Base-by-base conservation (phyloP, 1,284 basidiomycete genomes). In the Hymenochaete sp. region DNA sequence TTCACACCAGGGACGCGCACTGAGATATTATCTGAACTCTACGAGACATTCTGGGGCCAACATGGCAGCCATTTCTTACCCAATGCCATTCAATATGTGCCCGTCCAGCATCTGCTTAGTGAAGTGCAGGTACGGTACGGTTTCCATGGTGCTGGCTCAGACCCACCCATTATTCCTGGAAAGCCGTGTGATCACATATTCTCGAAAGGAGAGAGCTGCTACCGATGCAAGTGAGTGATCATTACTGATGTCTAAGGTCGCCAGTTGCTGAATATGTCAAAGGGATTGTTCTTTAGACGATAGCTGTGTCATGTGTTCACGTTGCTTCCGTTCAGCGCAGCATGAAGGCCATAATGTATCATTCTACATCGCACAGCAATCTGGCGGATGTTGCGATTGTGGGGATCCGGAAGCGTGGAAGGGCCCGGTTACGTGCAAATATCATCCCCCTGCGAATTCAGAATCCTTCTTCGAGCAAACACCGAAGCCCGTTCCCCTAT, bases 351-450 rank as follows among this genome's bases (percentile, higher is more conserved):
- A 96, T 66, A 93, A 91, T 54, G 81, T 95, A 54, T 83, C 84
- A 51, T 93, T 93, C 67, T 90, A 89, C 61, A 84, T 91, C 51
- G 83, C 88, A 8, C 88, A 91, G 52, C 86, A 93, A 56, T 85
- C 88, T 0, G 88, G 89, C 7, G 86, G 90, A 2, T 92, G 87
- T 53, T 96, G 93, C 59, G 92, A 95, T 63, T 96, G 93, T 56
- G 90, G 91, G 16, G 92, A 95, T 57, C 68, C 74, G 21, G 86
- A 93, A 57, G 89, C 89, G 2, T 96, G 91, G 90, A 71, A 78
- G 24, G 56, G 58, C 4, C 66, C 73, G 24, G 72, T 87, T 16
- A 64, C 70, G 4, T 95, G 91, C 60, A 76, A 80, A 0, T 75
- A 76, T 56, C 91, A 93, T 57, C 72, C 72, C 5, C 64, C 65